Evolutionary conservation across 176 grass and related monocot genomes (phyloP), one percentile per base, ranked within the genome.

Genomic region (Carex myosuroides): DNA sequence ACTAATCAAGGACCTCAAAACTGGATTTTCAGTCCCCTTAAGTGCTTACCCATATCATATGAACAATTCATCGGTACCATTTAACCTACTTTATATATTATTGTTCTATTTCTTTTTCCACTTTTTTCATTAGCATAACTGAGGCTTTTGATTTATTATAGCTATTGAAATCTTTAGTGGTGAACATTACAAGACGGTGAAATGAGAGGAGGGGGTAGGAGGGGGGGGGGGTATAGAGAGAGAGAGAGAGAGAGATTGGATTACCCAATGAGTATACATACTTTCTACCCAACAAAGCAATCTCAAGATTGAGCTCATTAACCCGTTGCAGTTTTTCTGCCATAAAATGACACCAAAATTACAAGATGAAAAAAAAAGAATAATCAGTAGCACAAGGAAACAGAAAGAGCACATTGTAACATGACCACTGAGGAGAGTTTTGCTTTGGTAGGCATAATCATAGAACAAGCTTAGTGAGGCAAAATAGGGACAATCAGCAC

Each of bases 281-380:
- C 95, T 94, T 90, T 94, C 91, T 91, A 84, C 95, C 92, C 68
- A 98, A 64, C 50, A 88, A 86, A 79, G 92, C 89, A 81, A 94
- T 91, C 60, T 80, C 85, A 71, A 98, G 60, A 84, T 98, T 94
- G 75, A 98, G 92, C 87, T 94, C 83, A 90, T 89, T 94, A 87
- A 88, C 88, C 56, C 69, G 61, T 69, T 91, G 84, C 48, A 98
- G 87, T 90, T 98, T 98, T 80, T 94, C 92, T 98, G 89, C 60
- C 81, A 87, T 37, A 74, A 82, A 86, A 81, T 7, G 79, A 64
- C 29, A 76, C 20, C 26, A 55, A 55, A 84, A 76, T 56, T 16
- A 65, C 32, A 79, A 54, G 70, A 66, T 12, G 84, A 79, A 55
- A 8, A 71, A 8, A 55, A 8, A 60, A 71, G 11, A 20, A 29